These are phyloP conservation scores for Tylopilus felleus DNA, from an alignment of 768 basidiomycete genomes.

Conservation along the genomic window DNA sequence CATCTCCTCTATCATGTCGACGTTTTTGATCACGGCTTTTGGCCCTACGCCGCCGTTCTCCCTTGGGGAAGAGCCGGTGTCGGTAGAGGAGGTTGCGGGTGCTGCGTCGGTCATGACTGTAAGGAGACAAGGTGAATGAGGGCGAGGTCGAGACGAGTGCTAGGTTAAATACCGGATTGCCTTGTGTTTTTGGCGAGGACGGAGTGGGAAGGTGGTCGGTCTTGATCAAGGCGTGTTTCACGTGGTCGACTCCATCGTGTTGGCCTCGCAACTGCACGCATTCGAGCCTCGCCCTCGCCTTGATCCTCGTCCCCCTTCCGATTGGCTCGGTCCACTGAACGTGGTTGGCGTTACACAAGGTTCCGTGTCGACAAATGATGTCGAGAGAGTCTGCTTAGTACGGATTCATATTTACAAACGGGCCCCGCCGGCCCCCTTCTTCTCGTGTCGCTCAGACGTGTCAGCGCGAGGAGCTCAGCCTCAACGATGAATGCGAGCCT, in stretches of 20 bases:
- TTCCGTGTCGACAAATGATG: not conserved
- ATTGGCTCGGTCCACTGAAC: constrained; percentile 2
- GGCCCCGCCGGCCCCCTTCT: too few relatives aligned
- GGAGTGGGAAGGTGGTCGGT: constrained; percentile 12
- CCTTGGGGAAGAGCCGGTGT: constrained; percentile 44
- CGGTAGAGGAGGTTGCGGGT: constrained; percentile 53
- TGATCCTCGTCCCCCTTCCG: too few relatives aligned
- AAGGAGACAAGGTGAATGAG: not conserved
- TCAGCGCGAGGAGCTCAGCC: not conserved
- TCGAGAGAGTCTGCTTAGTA: too few relatives aligned
- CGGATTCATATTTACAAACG: too few relatives aligned
- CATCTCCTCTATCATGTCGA: constrained; percentile 97
- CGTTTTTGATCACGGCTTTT: constrained; percentile 93
- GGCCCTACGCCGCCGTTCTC: constrained; percentile 41
- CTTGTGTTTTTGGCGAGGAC: constrained; percentile 28
- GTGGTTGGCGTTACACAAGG: not conserved
- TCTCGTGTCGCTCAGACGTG: too few relatives aligned
- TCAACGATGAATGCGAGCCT: not conserved
- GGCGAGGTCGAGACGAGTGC: not conserved
- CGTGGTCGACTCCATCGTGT: constrained; percentile 1
- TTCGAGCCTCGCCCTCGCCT: too few relatives aligned
- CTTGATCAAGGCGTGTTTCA: constrained; percentile 20
- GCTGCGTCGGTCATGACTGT: constrained; percentile 55
- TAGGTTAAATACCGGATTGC: constrained; percentile 30
- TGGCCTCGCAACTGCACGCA: too few relatives aligned